These are phyloP conservation scores for Pseudogymnoascus sp. DNA, from an alignment of 2,329 filamentous ascomycete genomes.

Conservation along the genomic window DNA sequence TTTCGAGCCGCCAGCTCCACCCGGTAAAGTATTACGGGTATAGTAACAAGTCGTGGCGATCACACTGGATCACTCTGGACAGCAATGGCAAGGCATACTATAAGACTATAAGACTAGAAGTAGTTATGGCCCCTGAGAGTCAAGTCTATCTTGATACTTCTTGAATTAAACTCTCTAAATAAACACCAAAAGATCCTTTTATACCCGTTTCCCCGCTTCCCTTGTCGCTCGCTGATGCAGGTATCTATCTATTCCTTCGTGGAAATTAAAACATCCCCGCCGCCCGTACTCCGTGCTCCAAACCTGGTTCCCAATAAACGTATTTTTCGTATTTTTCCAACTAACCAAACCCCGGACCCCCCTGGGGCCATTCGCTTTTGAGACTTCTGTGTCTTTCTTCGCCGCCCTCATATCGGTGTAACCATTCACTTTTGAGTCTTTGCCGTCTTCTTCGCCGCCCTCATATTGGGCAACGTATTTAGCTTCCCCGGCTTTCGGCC, in stretches of 20 bases:
- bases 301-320: not conserved
- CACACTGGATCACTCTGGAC: not conserved
- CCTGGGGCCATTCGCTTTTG: not conserved
- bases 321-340: not conserved
- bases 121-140: no score
- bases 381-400: slow-evolving; percentile 32
- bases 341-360: not conserved
- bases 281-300: not conserved
- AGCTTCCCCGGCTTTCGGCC: slow-evolving; percentile 63
- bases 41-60: not conserved
- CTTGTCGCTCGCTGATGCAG: not conserved
- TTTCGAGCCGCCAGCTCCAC: slow-evolving; percentile 1
- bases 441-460: slow-evolving; percentile 41
- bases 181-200: not conserved
- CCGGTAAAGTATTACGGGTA: not conserved
- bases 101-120: no score
- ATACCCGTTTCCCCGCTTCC: not conserved
- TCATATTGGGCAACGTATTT: slow-evolving; percentile 48
- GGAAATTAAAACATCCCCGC: not conserved
- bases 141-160: not conserved
- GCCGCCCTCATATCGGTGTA: slow-evolving; percentile 51
- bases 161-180: not conserved
- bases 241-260: not conserved
- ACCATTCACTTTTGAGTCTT: slow-evolving; percentile 9
- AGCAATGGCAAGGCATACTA: not conserved